A percentile compares a stretch with the other conserved stretches of the same genome.
phyloP scores from a whole-genome alignment of 345 rosid species.

The Triadica sebifera region DNA sequence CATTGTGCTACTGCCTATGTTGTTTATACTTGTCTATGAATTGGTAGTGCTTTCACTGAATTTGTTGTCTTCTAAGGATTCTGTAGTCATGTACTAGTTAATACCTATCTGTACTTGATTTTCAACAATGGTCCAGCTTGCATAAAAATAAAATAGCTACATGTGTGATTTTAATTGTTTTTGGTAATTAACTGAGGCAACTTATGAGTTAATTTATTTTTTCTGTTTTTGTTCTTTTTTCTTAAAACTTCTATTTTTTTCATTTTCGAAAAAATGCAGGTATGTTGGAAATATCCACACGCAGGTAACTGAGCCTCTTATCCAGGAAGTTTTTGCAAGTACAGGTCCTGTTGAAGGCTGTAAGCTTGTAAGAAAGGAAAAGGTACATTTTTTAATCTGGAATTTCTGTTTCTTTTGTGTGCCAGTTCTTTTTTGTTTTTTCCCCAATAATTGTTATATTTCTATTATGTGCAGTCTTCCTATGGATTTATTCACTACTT shows the following conservation, averaged over 20 bases:
- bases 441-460: slow-evolving; percentile 14
- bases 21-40: neutral
- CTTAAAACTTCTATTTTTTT: slow-evolving; percentile 36
- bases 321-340: slow-evolving; percentile 95
- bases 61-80: slow-evolving; percentile 2
- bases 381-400: slow-evolving; percentile 38
- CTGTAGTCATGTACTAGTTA: neutral
- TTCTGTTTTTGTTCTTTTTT: slow-evolving; percentile 23
- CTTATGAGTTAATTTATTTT: slow-evolving; percentile 27
- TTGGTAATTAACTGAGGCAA: slow-evolving; percentile 20
- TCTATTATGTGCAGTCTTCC: slow-evolving; percentile 60
- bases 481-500: slow-evolving; percentile 96
- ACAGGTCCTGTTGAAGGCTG: slow-evolving; percentile 93
- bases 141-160: neutral
- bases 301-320: slow-evolving; percentile 90
- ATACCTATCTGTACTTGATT: neutral
- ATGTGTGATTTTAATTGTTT: slow-evolving; percentile 13
- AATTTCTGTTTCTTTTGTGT: neutral
- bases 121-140: neutral
- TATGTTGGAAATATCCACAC: slow-evolving; percentile 91
- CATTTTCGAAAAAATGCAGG: slow-evolving; percentile 58
- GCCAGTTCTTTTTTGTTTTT: neutral
- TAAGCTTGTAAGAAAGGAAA: slow-evolving; percentile 85
- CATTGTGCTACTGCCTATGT: slow-evolving; percentile 12
- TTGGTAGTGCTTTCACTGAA: neutral